Conservation (phyloP, 2,329 filamentous ascomycete genomes). For the Metarhizium brunneum region DNA sequence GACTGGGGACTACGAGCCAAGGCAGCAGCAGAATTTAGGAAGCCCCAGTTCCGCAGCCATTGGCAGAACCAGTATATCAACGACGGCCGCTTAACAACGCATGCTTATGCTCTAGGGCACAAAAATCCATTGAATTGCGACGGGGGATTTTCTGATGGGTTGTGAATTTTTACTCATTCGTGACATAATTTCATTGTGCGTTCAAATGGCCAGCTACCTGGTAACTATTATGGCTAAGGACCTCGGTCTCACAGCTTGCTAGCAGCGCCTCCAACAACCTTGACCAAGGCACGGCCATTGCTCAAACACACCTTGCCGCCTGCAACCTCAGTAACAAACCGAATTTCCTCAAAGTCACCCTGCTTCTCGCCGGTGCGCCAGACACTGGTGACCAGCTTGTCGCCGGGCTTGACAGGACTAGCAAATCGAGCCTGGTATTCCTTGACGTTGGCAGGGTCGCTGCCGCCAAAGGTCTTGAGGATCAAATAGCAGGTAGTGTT, state of each 20-base stretch:
- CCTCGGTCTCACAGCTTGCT: conserved; percentile 49
- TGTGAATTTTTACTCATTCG: not conserved
- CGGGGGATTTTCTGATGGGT: not conserved
- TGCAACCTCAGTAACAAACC: conserved; percentile 70
- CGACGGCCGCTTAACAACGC: not conserved
- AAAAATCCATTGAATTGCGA: not conserved
- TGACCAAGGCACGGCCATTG: conserved; percentile 77
- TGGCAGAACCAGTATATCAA: not conserved
- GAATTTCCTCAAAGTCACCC: conserved; percentile 67
- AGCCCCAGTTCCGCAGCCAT: not conserved
- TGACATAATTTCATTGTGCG: not conserved
- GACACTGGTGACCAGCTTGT: conserved; percentile 71
- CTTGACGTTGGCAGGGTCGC: conserved; percentile 71
- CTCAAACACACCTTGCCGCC: conserved; percentile 78
- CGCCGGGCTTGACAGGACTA: conserved; percentile 72
- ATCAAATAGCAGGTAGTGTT: conserved; percentile 69
- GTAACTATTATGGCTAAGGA: not conserved
- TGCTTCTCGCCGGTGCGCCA: conserved; percentile 65
- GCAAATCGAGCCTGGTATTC: conserved; percentile 88
- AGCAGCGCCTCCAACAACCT: conserved; percentile 45
- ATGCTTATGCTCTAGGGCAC: not conserved
- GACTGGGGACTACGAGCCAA: conserved; percentile 7
- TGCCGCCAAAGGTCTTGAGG: conserved; percentile 62
- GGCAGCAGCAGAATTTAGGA: conserved; percentile 12
- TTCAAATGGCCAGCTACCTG: not conserved